A percentile compares a stretch with the other conserved stretches of the same genome.
These are phyloP conservation scores for Uncinocarpus reesii DNA, from an alignment of 2,329 filamentous ascomycete species.

Conservation along the genomic window DNA sequence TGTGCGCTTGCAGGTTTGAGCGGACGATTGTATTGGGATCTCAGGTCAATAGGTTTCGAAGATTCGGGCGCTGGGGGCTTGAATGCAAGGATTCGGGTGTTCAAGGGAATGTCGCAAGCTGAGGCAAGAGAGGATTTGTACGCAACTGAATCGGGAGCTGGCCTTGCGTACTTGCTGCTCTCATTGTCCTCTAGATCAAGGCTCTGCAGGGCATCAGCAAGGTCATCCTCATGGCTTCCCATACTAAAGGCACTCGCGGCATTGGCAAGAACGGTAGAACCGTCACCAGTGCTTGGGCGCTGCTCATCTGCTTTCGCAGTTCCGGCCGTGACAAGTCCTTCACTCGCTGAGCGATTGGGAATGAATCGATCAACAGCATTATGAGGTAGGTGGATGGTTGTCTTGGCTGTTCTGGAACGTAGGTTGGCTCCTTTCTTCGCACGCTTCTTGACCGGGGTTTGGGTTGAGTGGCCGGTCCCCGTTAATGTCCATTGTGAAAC, in stretches of 20 bases:
- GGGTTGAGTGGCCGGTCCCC: slow-evolving; percentile 56
- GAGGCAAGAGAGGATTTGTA: slow-evolving; percentile 86
- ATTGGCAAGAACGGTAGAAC: slow-evolving; percentile 64
- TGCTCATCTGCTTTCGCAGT: slow-evolving; percentile 72
- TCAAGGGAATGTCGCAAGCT: slow-evolving; percentile 84
- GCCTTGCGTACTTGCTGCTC: slow-evolving; percentile 56
- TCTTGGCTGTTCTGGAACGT: slow-evolving; percentile 43
- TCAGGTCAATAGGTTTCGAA: slow-evolving; percentile 93
- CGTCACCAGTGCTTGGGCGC: slow-evolving; percentile 65
- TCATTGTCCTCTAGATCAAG: slow-evolving; percentile 67
- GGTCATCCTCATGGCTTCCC: slow-evolving; percentile 53
- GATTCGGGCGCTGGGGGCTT: slow-evolving; percentile 98
- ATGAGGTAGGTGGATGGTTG: slow-evolving; percentile 55
- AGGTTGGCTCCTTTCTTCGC: slow-evolving; percentile 37
- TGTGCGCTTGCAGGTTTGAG: slow-evolving; percentile 64
- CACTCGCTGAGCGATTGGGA: slow-evolving; percentile 82
- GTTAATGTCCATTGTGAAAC: slow-evolving; percentile 87
- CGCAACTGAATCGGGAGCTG: slow-evolving; percentile 75
- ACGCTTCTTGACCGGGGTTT: slow-evolving; percentile 42
- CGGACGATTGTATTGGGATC: slow-evolving; percentile 95
- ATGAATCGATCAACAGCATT: slow-evolving; percentile 90
- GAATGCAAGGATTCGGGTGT: slow-evolving; percentile 93
- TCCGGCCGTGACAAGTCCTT: slow-evolving; percentile 70
- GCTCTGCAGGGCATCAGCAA: slow-evolving; percentile 66
- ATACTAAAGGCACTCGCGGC: slow-evolving; percentile 59